Percentiles rank a stretch among this genome's conserved stretches.
Conservation (phyloP, 75 land plant species). For the Selaginella moellendorffii region DNA sequence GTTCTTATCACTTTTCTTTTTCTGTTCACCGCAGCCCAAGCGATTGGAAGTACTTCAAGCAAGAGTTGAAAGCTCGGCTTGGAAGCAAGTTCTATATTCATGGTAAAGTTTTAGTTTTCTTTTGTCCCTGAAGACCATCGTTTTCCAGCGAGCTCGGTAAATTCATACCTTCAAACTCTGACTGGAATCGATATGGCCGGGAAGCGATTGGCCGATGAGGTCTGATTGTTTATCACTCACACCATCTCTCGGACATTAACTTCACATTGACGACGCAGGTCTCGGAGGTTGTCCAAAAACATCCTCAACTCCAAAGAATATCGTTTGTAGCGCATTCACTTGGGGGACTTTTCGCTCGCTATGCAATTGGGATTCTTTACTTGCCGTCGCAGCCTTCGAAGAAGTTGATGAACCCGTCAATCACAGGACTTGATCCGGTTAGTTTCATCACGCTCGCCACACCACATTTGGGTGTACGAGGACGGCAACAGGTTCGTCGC, state of each 20-base stretch:
- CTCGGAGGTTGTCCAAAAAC: background rate
- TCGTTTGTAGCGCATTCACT: conserved; percentile 9
- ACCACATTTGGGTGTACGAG: conserved; percentile 6
- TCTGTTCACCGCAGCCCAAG: background rate
- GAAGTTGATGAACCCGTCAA: background rate
- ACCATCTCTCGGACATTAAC: background rate
- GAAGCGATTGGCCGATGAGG: conserved; percentile 9
- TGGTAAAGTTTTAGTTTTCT: background rate
- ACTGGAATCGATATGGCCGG: conserved; percentile 1
- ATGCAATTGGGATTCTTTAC: background rate
- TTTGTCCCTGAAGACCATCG: background rate
- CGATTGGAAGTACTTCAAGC: conserved; percentile 2
- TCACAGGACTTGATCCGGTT: background rate
- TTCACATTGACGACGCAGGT: background rate
- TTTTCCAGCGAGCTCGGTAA: background rate
- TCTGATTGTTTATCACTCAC: background rate
- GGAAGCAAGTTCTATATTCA: conserved; percentile 1
- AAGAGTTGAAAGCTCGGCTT: conserved; percentile 3
- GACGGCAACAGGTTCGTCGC: background rate
- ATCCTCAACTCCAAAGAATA: background rate
- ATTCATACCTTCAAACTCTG: background rate
- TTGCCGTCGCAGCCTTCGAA: background rate
- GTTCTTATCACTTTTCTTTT: background rate
- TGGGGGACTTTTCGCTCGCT: background rate
- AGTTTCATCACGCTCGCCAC: conserved; percentile 5